These are phyloP conservation scores for Crithidia fasciculata DNA, from an alignment of 208 protist species.

Conservation along the genomic window DNA sequence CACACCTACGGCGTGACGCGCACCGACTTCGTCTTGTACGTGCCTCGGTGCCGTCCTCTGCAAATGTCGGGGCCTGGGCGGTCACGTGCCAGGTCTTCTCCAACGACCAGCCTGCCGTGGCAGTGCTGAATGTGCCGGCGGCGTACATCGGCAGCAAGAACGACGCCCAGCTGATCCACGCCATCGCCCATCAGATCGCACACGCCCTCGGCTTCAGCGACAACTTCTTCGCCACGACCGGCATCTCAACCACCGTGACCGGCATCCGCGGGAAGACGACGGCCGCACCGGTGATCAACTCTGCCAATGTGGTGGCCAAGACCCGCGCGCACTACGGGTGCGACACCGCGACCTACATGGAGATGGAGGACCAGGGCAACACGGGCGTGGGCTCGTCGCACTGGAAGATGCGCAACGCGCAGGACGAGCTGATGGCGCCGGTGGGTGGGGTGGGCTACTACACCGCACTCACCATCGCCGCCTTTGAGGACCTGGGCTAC, in stretches of 20 bases:
- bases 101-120: conserved; percentile 36
- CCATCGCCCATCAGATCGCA: conserved; percentile 76
- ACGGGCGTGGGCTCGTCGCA: conserved; percentile 58
- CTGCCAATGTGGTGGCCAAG: conserved; percentile 34
- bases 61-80: conserved; percentile 45
- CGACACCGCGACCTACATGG: conserved; percentile 45
- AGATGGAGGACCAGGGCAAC: conserved; percentile 80
- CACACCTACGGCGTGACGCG: conserved; percentile 40
- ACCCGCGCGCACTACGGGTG: conserved; percentile 77
- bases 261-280: conserved; percentile 46
- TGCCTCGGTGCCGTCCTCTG: conserved; percentile 32
- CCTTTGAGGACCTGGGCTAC: conserved; percentile 80
- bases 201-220: conserved; percentile 86
- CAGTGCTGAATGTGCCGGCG: conserved; percentile 58
- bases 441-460: conserved; percentile 37
- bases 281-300: conserved; percentile 30
- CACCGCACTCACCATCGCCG: conserved; percentile 81
- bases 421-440: conserved; percentile 86
- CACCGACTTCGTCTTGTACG: conserved; percentile 76
- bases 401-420: conserved; percentile 82
- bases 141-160: conserved; percentile 19
- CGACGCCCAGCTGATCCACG: conserved; percentile 19
- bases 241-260: conserved; percentile 12
- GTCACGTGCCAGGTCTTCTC: conserved; percentile 36
- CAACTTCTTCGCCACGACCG: conserved; percentile 8